Conservation (phyloP, 768 basidiomycete species). For the Chalciporus sphaerocephalus region DNA sequence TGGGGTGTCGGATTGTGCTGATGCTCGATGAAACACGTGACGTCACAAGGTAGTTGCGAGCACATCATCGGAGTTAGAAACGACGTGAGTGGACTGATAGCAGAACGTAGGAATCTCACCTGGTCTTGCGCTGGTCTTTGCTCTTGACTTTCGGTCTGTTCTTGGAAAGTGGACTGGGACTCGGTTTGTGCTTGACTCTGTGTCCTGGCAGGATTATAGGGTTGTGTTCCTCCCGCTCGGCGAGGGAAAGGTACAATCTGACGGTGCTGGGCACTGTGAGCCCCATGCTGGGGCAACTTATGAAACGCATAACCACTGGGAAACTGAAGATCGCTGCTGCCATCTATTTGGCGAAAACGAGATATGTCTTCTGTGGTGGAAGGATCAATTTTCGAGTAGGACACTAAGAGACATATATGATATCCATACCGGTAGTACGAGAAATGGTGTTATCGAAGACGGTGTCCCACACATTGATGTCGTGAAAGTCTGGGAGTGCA, state of each 20-base stretch:
- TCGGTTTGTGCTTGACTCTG: not conserved
- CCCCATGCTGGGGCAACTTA: conserved; percentile 1
- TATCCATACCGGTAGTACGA: no score
- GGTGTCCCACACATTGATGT: conserved; percentile 32
- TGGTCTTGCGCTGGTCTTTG: conserved; percentile 5
- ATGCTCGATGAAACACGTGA: not conserved
- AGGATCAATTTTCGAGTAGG: no score
- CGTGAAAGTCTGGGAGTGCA: conserved; percentile 38
- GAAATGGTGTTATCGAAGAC: conserved; percentile 16
- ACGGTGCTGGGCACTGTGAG: conserved; percentile 5
- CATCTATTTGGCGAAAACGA: not conserved
- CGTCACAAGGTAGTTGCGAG: not conserved
- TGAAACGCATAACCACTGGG: conserved; percentile 3
- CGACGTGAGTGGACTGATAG: not conserved
- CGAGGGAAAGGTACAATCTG: conserved; percentile 12
- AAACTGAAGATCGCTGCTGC: conserved; percentile 1
- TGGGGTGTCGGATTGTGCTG: conserved; percentile 1
- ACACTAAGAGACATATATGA: no score
- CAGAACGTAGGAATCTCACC: conserved; percentile 1
- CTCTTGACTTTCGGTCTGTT: conserved; percentile 1
- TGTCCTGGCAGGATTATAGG: not conserved
- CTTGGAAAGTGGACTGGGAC: not conserved
- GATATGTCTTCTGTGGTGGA: not conserved
- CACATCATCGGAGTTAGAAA: not conserved
- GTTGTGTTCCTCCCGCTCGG: not conserved